A percentile compares a stretch with the other conserved stretches of the same genome.
Evolutionary conservation across 371 early-diverging fungal genomes (phyloP).

Genomic region (Rhizomucor miehei): DNA sequence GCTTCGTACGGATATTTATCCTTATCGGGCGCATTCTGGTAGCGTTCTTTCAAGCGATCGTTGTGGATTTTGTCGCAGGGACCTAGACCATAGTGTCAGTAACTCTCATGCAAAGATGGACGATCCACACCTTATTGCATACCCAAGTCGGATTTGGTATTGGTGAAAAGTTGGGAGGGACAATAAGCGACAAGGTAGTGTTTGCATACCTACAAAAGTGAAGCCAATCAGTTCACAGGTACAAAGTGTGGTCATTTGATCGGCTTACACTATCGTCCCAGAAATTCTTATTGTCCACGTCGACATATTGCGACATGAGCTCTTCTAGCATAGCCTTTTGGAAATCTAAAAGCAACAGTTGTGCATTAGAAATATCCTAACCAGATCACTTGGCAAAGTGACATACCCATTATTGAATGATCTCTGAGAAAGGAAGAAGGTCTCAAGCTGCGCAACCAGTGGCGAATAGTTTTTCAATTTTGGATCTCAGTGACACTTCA

Average conservation of each 20-base stretch:
- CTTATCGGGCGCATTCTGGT: constrained; percentile 66
- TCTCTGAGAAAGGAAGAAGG: too few relatives aligned
- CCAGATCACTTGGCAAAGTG: too few relatives aligned
- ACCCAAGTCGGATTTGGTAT: constrained; percentile 87
- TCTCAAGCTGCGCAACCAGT: too few relatives aligned
- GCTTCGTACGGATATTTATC: constrained; percentile 73
- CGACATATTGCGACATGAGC: constrained; percentile 76
- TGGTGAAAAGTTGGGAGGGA: constrained; percentile 81
- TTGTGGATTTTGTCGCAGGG: constrained; percentile 79
- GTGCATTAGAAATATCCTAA: too few relatives aligned
- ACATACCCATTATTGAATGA: too few relatives aligned
- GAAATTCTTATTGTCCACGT: constrained; percentile 63
- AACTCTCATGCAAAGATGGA: background rate
- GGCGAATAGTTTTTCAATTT: too few relatives aligned
- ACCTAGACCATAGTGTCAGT: constrained; percentile 34
- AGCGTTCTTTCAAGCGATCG: constrained; percentile 74
- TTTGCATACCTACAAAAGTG: constrained; percentile 71
- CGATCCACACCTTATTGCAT: constrained; percentile 12
- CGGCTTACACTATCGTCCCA: constrained; percentile 61
- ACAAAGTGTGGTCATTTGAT: background rate
- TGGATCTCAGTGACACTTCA: too few relatives aligned
- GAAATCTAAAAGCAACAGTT: constrained; percentile 37
- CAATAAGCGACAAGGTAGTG: constrained; percentile 84
- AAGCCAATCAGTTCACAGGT: background rate
- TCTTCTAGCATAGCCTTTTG: constrained; percentile 77